A percentile compares a stretch with the other conserved stretches of the same genome.
Evolutionary conservation across 345 rosid species (phyloP).

Genomic region (Salix dunnii): DNA sequence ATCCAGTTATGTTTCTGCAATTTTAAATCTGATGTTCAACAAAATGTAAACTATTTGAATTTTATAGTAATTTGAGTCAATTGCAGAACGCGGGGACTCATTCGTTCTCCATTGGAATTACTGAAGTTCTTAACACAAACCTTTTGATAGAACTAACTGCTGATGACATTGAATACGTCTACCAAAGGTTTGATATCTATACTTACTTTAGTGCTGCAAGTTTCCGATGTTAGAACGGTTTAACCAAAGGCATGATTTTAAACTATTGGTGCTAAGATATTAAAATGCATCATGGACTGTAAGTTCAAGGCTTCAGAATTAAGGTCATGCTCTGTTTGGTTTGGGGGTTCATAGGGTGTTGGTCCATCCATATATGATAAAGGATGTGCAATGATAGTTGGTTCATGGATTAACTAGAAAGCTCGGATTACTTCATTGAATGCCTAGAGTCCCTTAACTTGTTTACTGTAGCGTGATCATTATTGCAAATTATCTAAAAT

Average conservation of each 20-base stretch:
- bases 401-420: no score
- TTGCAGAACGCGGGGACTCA: constrained; percentile 76
- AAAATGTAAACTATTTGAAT: background rate
- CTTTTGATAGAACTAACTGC: constrained; percentile 77
- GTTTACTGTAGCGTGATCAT: background rate
- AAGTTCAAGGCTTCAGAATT: background rate
- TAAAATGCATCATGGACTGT: background rate
- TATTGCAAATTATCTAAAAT: background rate
- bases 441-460: background rate
- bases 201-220: background rate
- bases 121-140: constrained; percentile 85
- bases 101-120: constrained; percentile 88
- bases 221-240: background rate
- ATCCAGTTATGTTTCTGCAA: constrained; percentile 64
- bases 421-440: background rate
- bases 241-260: background rate
- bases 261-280: background rate
- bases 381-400: background rate
- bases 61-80: constrained; percentile 11
- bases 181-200: constrained; percentile 52
- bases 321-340: background rate
- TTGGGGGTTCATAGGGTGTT: background rate
- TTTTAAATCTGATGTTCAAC: background rate
- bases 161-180: constrained; percentile 92
- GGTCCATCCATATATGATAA: background rate